Conservation (phyloP, 2,329 filamentous ascomycete genomes). For the Pestalotiopsis sp. region DNA sequence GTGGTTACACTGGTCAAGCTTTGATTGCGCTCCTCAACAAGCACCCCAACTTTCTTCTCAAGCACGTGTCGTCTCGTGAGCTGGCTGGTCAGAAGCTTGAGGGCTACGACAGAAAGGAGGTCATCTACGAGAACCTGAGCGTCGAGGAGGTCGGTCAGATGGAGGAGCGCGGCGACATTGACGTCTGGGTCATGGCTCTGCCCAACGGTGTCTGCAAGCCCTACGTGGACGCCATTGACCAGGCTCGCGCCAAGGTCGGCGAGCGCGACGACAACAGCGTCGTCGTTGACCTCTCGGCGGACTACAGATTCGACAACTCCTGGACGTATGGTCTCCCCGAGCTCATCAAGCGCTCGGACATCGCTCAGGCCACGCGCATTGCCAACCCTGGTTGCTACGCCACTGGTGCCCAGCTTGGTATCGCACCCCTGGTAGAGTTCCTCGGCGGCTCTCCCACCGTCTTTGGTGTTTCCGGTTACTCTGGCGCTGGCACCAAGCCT, state of each 20-base stretch:
- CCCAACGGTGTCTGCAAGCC: conserved; percentile 95
- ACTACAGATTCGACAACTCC: conserved; percentile 84
- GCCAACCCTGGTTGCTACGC: conserved; percentile 95
- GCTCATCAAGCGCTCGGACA: conserved; percentile 74
- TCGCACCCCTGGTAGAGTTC: conserved; percentile 77
- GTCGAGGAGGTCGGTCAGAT: conserved; percentile 86
- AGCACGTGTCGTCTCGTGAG: conserved; percentile 55
- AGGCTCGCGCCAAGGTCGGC: conserved; percentile 59
- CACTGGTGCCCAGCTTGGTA: conserved; percentile 87
- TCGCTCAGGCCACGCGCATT: conserved; percentile 80
- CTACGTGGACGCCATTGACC: conserved; percentile 85
- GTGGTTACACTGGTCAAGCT: conserved; percentile 92
- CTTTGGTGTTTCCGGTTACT: conserved; percentile 93
- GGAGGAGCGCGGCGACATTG: conserved; percentile 81
- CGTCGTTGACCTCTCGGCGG: conserved; percentile 93
- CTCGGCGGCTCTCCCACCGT: conserved; percentile 79
- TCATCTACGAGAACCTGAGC: conserved; percentile 88
- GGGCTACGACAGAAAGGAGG: conserved; percentile 88
- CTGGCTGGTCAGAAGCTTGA: conserved; percentile 83
- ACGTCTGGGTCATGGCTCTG: conserved; percentile 97
- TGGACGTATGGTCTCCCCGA: conserved; percentile 95
- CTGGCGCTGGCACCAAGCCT: conserved; percentile 92
- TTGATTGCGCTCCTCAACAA: conserved; percentile 84
- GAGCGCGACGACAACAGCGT: conserved; percentile 62
- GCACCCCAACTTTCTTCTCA: conserved; percentile 37